Evolutionary conservation across 2,329 filamentous ascomycete species (phyloP).

Genomic region (Lasiodiplodia hormozganensis): DNA sequence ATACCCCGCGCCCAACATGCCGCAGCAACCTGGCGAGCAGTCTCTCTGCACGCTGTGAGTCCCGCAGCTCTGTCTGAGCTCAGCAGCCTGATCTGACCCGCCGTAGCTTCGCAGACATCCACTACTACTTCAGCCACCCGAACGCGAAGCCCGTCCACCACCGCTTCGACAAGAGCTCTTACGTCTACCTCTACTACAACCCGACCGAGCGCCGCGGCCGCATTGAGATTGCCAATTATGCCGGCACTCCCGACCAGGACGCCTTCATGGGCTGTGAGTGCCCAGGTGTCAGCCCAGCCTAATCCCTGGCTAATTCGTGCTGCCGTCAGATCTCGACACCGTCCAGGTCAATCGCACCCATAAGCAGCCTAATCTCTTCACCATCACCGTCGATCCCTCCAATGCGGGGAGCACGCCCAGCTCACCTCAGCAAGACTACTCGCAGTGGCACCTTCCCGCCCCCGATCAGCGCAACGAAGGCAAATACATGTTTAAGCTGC

Average conservation of each 20-base stretch:
- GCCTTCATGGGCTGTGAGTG: conserved; percentile 77
- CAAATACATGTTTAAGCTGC: conserved; percentile 80
- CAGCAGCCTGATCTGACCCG: conserved; percentile 33
- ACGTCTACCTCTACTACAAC: conserved; percentile 82
- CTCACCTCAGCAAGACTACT: conserved; percentile 55
- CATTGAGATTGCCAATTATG: conserved; percentile 77
- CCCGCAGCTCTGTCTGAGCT: not conserved
- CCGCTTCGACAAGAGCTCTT: conserved; percentile 80
- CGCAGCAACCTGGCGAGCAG: conserved; percentile 55
- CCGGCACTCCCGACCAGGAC: conserved; percentile 78
- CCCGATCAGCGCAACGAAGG: conserved; percentile 75
- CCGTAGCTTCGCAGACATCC: conserved; percentile 75
- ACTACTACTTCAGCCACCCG: conserved; percentile 79
- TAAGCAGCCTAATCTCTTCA: conserved; percentile 75
- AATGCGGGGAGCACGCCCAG: conserved; percentile 44
- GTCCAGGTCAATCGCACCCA: conserved; percentile 73
- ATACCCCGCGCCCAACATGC: conserved; percentile 45
- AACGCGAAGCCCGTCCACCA: conserved; percentile 74
- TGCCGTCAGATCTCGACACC: conserved; percentile 66
- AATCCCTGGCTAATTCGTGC: not conserved
- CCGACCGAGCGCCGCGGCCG: conserved; percentile 70
- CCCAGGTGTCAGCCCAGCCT: not conserved
- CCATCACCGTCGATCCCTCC: conserved; percentile 64
- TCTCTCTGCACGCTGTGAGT: conserved; percentile 56
- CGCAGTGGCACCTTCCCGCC: conserved; percentile 76